Evolutionary conservation across 1,139 yeast genomes (phyloP), one percentile per base, ranked within the genome.

Genomic region (Debaryomyces sp.): DNA sequence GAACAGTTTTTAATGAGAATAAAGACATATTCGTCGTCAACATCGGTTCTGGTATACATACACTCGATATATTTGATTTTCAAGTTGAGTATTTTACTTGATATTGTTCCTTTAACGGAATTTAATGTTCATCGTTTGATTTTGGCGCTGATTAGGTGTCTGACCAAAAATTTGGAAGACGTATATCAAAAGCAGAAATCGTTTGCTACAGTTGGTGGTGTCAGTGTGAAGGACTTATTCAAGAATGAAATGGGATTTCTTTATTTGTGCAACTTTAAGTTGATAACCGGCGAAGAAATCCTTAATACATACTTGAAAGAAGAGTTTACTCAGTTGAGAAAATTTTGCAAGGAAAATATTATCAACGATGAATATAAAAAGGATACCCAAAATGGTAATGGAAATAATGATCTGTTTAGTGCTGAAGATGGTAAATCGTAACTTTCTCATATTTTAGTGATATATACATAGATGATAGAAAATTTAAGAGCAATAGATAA

Each of bases 161-260:
- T 73, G 63, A 72, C 77, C 5, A 76, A 76, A 56, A 67, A 63
- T 22, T 55, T 75, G 43, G 81, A 76, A 52, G 81, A 76, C 51
- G 60, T 75, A 12, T 71, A 72, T 54, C 81, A 76, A 52, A 73
- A 70, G 49, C 81, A 76, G 49, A 66, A 67, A 50, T 57, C 70
- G 12, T 76, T 73, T 57, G 77, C 78, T 4, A 71, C 76, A 1
- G 80, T 76, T 1, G 80, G 77, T 4, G 81, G 81, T 0, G 76
- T 75, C 2, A 66, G 68, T 30, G 59, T 60, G 10, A 65, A 65
- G 39, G 80, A 76, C 47, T 64, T 76, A 47, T 67, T 63, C 47
- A 69, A 64, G 48, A 64, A 75, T 26, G 81, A 76, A 55, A 70
- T 75, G 43, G 71, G 74, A 12, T 74, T 75, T 46, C 66, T 75